Conservation (phyloP, 148 eudicot genomes). For the Rhododendron ferrugineum region DNA sequence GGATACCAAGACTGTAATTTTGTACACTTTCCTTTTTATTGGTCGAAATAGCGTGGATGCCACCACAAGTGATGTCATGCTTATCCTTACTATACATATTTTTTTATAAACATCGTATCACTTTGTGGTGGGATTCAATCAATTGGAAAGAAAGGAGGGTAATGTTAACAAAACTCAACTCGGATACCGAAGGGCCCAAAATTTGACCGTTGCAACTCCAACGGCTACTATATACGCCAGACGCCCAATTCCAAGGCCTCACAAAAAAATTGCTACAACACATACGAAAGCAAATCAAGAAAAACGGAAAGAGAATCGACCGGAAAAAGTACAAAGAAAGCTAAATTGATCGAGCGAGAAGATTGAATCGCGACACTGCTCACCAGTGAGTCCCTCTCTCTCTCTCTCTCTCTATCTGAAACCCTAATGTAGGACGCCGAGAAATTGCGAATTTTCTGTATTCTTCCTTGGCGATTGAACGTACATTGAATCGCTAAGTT, state of each 20-base stretch:
- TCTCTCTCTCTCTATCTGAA: background rate
- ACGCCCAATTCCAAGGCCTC: background rate
- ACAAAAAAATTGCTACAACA: background rate
- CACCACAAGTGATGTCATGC: no score
- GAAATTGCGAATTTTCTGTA: background rate
- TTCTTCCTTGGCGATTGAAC: background rate
- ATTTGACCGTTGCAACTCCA: background rate
- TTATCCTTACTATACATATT: accelerated
- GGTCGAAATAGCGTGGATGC: no score
- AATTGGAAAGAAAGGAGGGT: no score
- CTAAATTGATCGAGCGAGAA: background rate
- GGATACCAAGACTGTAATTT: no score
- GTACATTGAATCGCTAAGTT: background rate
- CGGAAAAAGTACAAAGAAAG: background rate
- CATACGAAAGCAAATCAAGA: background rate
- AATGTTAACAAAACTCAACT: background rate
- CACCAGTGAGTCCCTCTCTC: background rate
- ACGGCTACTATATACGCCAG: background rate
- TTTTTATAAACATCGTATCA: no score
- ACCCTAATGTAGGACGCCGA: background rate
- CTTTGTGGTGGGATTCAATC: no score
- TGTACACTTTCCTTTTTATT: no score
- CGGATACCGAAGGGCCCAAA: background rate
- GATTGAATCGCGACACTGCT: background rate
- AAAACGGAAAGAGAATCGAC: background rate